Conservation (phyloP, 495 filamentous ascomycete genomes). For the Neurospora sp. region DNA sequence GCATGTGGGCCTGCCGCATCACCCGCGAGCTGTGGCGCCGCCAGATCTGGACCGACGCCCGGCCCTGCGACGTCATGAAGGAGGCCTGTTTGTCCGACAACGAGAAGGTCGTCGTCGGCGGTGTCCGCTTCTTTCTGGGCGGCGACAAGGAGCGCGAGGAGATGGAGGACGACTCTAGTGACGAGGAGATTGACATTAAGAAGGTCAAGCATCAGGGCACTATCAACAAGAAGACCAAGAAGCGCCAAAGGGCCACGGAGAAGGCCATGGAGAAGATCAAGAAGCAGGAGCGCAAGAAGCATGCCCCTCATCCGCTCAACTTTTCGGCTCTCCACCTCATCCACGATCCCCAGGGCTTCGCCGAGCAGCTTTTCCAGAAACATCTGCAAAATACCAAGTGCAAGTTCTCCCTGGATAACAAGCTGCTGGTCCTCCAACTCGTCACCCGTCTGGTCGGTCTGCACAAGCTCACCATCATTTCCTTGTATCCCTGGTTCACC, state of each 20-base stretch:
- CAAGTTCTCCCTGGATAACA: conserved; percentile 83
- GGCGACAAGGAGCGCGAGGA: conserved; percentile 93
- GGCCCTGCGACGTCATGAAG: conserved; percentile 90
- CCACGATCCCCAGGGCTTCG: conserved; percentile 91
- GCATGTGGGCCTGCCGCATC: conserved; percentile 66
- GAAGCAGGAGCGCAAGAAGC: conserved; percentile 74
- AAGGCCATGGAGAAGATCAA: conserved; percentile 67
- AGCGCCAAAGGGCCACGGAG: conserved; percentile 67
- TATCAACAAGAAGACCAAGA: conserved; percentile 94
- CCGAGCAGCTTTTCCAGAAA: conserved; percentile 80
- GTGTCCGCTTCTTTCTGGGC: conserved; percentile 88
- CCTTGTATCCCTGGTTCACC: conserved; percentile 70
- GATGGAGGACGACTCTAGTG: conserved; percentile 76
- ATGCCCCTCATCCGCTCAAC: conserved; percentile 74
- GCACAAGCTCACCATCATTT: conserved; percentile 62
- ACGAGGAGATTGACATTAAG: conserved; percentile 68
- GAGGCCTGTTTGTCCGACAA: conserved; percentile 74
- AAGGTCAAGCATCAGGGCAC: conserved; percentile 71
- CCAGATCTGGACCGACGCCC: conserved; percentile 44
- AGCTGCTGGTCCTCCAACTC: conserved; percentile 77
- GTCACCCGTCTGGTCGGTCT: conserved; percentile 84
- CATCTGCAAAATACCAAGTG: conserved; percentile 81
- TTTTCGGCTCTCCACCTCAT: conserved; percentile 93
- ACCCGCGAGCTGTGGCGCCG: conserved; percentile 33
- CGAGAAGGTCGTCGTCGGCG: conserved; percentile 79